A percentile compares a stretch with the other conserved stretches of the same genome.
Conservation (phyloP, 208 protist genomes). For the Acanthamoeba healyi region DNA sequence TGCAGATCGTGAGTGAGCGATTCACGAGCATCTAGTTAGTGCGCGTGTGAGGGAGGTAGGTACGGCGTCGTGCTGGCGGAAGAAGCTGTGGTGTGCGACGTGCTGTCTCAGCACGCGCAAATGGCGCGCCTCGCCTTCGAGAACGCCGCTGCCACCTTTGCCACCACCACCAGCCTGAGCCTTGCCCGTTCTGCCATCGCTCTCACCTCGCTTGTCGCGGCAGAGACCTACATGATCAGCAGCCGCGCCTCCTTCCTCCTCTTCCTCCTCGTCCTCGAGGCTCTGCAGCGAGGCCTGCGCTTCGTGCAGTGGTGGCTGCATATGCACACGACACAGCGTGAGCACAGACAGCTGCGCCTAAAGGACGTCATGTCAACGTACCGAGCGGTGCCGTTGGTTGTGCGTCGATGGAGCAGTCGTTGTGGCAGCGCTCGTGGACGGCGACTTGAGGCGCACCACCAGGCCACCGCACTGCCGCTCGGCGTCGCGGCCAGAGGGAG, state of each 20-base stretch:
- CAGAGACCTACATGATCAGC: no score
- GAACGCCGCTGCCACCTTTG: neutral
- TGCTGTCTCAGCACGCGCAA: neutral
- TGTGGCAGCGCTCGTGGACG: neutral
- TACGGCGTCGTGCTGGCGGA: constrained; percentile 23
- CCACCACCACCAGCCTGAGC: neutral
- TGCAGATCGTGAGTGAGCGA: no score
- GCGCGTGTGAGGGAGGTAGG: neutral
- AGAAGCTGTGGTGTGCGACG: constrained; percentile 31
- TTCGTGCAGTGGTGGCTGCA: no score
- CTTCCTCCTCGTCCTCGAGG: neutral
- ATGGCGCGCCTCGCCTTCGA: neutral
- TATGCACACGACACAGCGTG: no score
- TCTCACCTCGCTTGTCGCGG: no score
- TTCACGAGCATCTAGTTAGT: no score
- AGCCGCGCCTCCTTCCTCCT: neutral
- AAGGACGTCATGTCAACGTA: no score
- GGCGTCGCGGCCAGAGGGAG: neutral
- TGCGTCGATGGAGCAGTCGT: neutral
- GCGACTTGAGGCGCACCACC: constrained; percentile 3
- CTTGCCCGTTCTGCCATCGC: neutral
- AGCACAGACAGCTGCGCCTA: no score
- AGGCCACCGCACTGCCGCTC: constrained; percentile 11
- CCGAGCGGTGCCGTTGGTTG: neutral
- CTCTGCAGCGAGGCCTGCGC: no score